Base-by-base conservation (phyloP, 345 rosid species). In the Populus nigra region DNA sequence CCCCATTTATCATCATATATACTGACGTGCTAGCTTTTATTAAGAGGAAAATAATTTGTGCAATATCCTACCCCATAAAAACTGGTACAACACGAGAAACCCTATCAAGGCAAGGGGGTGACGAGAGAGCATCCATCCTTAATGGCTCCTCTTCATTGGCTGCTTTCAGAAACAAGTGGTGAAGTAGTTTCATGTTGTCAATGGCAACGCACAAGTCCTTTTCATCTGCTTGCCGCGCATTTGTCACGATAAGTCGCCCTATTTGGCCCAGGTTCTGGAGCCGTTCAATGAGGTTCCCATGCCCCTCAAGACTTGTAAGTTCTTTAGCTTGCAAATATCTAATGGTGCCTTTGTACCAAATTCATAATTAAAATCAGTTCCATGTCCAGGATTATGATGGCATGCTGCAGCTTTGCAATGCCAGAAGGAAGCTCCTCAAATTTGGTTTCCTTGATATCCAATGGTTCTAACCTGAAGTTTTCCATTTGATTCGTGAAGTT, bases 261-360 rank as follows among this genome's bases (percentile, higher is more conserved):
- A 31, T 31, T 31, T 31, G 31, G 3, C 31, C 31, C 31, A 31
- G 31, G 31, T 31, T 31, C 75, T 45, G 13, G 13, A 25, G 78
- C 45, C 84, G 82, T n/a, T 83, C 85, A n/a, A 83, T 81, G 84
- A 84, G 75, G n/a, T 68, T 69, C 73, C 36, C 1, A 87, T 69
- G 16, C 72, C 73, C 50, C 63, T 76, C 4, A 80, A 80, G 59
- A 79, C 78, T 71, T 84, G 86, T 71, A 86, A 71, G 53, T 81
- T 84, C 79, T 86, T 86, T 29, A 86, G 38, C 36, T 13, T 31
- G 22, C 71, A 68, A 13, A 83, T 53, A 2, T 61, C 76, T 22
- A 66, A 17, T 15, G 83, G 72, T 39, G 62, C 77, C 45, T 2
- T 25, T 67, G 80, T 73, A 36, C 87, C 82, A 53, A 22, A 38